Base-by-base conservation (phyloP, 169 alveolate species). In the Haemoproteus tartakovskyi region DNA sequence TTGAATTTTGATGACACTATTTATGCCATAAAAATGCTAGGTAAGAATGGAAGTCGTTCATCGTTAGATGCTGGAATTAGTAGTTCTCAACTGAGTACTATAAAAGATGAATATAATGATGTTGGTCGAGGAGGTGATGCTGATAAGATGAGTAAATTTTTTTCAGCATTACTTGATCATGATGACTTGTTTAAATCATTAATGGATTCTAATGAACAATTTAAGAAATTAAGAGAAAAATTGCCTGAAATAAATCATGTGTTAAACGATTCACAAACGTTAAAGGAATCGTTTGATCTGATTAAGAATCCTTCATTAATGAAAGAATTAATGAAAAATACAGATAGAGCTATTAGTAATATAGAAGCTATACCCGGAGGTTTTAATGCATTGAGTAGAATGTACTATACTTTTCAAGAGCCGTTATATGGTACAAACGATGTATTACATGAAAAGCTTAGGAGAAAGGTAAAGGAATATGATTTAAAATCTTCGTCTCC, bases 321-420 rank as follows among this genome's bases (percentile, higher is more conserved):
- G 56, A 88, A 67, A 87, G 93, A 88, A 67, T 62, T 88, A 14
- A 90, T 90, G 60, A 62, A 90, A 26, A 87, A 85, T 79, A 88
- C 93, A 8, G 93, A 88, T 62, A 83, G 90, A 8, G 93, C 93
- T 6, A 81, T 87, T 81, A 78, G 91, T 33, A 88, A 88, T 46
- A 86, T 88, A 18, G 93, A 88, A 78, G 90, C 93, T n/a, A 48
- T 88, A 41, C 93, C 93, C 0, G 93, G 93, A 6, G 93, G 91
- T 8, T 88, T 86, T 62, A 64, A 87, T 33, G 89, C 93, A 1
- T 59, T 88, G 6, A 86, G 87, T 52, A 87, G 87, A 60, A 85
- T 88, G 93, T 90, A 88, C 46, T 90, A 70, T 45, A 88, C 78
- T 56, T 79, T 88, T 1, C 93, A 88, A 47, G 89, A 88, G 29